These are phyloP conservation scores for Paraleonurus japonicus DNA, from an alignment of 257 asterid genomes.

Conservation along the genomic window DNA sequence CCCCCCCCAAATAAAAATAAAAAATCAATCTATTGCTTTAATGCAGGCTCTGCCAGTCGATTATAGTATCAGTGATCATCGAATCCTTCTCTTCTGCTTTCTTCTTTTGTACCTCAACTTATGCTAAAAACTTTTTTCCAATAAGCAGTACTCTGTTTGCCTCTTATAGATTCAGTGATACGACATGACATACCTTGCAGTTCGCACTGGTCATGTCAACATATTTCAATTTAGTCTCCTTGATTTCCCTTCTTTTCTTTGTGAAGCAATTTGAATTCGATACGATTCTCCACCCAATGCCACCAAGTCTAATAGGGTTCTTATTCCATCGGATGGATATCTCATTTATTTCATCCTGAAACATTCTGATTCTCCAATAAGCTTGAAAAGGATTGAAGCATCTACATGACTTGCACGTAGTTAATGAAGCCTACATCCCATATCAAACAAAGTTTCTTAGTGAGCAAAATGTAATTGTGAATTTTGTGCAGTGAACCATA, in stretches of 20 bases:
- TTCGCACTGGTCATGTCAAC: not conserved
- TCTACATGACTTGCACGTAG: not conserved
- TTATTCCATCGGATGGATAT: not conserved
- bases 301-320: not conserved
- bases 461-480: not conserved
- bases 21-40: not conserved
- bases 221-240: constrained; percentile 13
- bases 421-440: not conserved
- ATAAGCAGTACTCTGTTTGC: constrained; percentile 10
- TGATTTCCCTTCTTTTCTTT: not conserved
- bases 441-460: constrained; percentile 7
- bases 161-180: constrained; percentile 16
- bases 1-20: not conserved
- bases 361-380: constrained; percentile 10
- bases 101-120: constrained; percentile 4
- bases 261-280: not conserved
- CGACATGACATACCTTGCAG: constrained; percentile 9
- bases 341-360: constrained; percentile 13
- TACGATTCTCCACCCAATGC: constrained; percentile 1
- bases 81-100: not conserved
- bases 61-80: not conserved
- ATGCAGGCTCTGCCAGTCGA: not conserved
- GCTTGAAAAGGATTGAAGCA: constrained; percentile 5
- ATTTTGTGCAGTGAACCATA: constrained; percentile 9
- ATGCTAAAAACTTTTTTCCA: not conserved